Evolutionary conservation across 257 asterid species (phyloP).

Genomic region (Striga asiatica): DNA sequence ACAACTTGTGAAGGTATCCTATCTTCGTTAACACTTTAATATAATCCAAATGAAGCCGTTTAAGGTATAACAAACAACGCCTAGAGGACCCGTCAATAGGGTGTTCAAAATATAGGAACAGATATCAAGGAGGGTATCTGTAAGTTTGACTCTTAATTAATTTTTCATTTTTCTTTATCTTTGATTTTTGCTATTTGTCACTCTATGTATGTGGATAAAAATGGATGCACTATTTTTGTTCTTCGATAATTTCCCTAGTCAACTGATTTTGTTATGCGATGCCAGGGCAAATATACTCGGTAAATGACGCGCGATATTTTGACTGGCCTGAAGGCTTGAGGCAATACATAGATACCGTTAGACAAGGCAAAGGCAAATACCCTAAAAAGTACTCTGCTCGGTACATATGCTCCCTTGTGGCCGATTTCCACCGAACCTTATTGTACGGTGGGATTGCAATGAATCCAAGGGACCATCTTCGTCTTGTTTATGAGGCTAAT

Average conservation of each 20-base stretch:
- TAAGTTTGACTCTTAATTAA: no score
- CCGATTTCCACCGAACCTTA: constrained; percentile 91
- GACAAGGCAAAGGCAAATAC: constrained; percentile 77
- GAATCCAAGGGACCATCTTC: constrained; percentile 96
- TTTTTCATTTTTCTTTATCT: no score
- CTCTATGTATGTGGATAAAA: no score
- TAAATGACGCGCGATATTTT: constrained; percentile 87
- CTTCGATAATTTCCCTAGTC: neutral
- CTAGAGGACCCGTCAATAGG: no score
- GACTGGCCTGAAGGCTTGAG: constrained; percentile 95
- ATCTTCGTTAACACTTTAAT: no score
- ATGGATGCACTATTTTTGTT: no score
- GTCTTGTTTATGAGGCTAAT: constrained; percentile 92
- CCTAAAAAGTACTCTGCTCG: constrained; percentile 96
- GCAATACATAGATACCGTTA: constrained; percentile 62
- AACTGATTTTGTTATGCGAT: constrained; percentile 5
- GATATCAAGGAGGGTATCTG: no score
- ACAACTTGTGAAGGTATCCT: no score
- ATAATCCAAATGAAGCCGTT: no score
- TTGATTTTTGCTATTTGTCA: no score
- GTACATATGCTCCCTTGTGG: constrained; percentile 89
- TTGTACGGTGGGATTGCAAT: constrained; percentile 83
- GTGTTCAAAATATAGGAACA: no score
- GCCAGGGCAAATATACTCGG: constrained; percentile 92
- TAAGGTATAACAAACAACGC: no score